These are phyloP conservation scores for Erysimum cheiri DNA, from an alignment of 441 rosid species.

Conservation along the genomic window DNA sequence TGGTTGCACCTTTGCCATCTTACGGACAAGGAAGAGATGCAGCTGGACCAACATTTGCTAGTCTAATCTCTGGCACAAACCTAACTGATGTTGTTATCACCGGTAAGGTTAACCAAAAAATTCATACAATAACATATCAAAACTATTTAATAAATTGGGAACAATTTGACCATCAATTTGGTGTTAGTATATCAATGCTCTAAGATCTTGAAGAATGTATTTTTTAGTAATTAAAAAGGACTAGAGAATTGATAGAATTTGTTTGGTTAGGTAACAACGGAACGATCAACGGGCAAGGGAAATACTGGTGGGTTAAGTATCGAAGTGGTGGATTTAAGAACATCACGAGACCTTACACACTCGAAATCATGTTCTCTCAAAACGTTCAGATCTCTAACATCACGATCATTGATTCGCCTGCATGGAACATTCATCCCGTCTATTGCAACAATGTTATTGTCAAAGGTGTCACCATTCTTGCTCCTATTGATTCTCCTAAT, in stretches of 20 bases:
- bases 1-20: constrained; percentile 66
- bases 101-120: constrained; percentile 40
- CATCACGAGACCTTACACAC: constrained; percentile 75
- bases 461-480: constrained; percentile 72
- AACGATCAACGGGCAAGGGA: constrained; percentile 83
- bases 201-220: neutral
- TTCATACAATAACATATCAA: neutral
- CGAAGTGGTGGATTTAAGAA: constrained; percentile 48
- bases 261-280: constrained; percentile 73
- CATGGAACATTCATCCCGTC: constrained; percentile 85
- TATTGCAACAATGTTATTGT: constrained; percentile 68
- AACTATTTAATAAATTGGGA: neutral
- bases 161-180: neutral
- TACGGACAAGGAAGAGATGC: constrained; percentile 65
- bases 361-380: constrained; percentile 72
- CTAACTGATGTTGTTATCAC: constrained; percentile 74
- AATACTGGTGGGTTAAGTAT: constrained; percentile 78
- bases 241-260: neutral
- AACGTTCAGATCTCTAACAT: constrained; percentile 69
- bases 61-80: constrained; percentile 72
- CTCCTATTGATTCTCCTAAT: constrained; percentile 79
- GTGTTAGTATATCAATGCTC: neutral
- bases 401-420: constrained; percentile 76
- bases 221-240: neutral
- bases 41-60: constrained; percentile 47